phyloP scores from a whole-genome alignment of 345 rosid genomes.

The Aquilaria yunnanensis region DNA sequence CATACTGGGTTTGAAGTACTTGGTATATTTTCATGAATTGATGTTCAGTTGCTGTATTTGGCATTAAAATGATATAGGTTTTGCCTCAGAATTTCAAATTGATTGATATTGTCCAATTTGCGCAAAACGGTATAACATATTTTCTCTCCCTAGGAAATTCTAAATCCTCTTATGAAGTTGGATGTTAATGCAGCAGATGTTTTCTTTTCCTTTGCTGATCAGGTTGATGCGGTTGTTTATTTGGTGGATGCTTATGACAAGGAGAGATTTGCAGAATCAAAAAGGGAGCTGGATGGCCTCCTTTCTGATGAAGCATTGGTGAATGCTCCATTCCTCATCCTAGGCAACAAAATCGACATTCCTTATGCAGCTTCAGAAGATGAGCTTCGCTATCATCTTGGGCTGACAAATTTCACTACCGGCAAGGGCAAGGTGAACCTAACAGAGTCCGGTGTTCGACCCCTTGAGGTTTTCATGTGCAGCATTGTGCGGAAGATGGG shows the following conservation, averaged over 20 bases:
- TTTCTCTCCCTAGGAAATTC: no score
- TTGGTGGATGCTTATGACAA: slow-evolving; percentile 66
- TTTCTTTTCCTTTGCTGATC: neutral
- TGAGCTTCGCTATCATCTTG: slow-evolving; percentile 45
- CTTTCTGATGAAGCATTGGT: slow-evolving; percentile 61
- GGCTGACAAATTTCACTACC: slow-evolving; percentile 67
- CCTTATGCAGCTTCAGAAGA: slow-evolving; percentile 74
- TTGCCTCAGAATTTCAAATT: no score
- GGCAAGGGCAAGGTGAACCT: slow-evolving; percentile 58
- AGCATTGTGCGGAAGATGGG: slow-evolving; percentile 86
- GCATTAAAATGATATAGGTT: no score
- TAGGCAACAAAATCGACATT: slow-evolving; percentile 77
- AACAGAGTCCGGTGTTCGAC: slow-evolving; percentile 40
- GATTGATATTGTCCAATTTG: no score
- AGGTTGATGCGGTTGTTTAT: slow-evolving; percentile 83
- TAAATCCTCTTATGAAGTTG: neutral
- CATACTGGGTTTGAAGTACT: no score
- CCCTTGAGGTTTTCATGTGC: slow-evolving; percentile 78
- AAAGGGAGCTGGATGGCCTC: slow-evolving; percentile 65
- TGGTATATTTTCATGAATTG: no score
- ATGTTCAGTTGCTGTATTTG: no score
- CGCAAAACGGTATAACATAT: no score
- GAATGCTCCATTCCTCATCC: slow-evolving; percentile 53
- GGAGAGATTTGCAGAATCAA: slow-evolving; percentile 65
- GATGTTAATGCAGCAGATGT: neutral